phyloP scores from a whole-genome alignment of 1,139 yeast species.

The Geotrichum reessii region DNA sequence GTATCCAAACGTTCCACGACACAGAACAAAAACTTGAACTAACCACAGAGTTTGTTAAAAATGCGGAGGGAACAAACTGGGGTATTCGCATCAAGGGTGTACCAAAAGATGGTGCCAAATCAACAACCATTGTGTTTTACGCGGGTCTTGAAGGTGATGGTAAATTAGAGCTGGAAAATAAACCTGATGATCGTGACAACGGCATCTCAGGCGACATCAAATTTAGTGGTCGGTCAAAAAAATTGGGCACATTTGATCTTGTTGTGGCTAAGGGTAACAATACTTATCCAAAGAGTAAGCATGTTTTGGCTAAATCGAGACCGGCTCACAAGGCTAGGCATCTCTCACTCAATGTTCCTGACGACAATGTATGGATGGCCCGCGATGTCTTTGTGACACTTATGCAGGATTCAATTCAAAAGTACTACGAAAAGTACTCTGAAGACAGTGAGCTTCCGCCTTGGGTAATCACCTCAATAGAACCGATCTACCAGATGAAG shows the following conservation, averaged over 20 bases:
- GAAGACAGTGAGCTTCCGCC: constrained; percentile 37
- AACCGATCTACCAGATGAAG: constrained; percentile 55
- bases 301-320: constrained; percentile 30
- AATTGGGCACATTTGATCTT: constrained; percentile 35
- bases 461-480: constrained; percentile 44
- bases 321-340: constrained; percentile 51
- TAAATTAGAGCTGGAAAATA: constrained; percentile 28
- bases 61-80: constrained; percentile 62
- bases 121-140: constrained; percentile 68
- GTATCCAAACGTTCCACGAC: constrained; percentile 71
- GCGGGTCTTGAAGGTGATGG: constrained; percentile 63
- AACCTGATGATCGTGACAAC: constrained; percentile 22
- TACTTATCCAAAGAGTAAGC: constrained; percentile 29
- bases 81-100: constrained; percentile 60
- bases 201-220: constrained; percentile 34
- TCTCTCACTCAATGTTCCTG: constrained; percentile 66
- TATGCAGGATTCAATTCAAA: constrained; percentile 59
- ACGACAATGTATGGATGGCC: constrained; percentile 72
- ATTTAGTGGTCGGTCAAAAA: constrained; percentile 34
- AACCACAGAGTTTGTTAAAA: constrained; percentile 70
- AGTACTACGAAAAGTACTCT: constrained; percentile 39
- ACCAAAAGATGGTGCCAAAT: constrained; percentile 36
- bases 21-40: constrained; percentile 56
- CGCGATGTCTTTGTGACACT: constrained; percentile 67
- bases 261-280: constrained; percentile 33